Evolutionary conservation across 176 grass and related monocot species (phyloP), one percentile per base, ranked within the genome.

Genomic region (Oryza officinalis): DNA sequence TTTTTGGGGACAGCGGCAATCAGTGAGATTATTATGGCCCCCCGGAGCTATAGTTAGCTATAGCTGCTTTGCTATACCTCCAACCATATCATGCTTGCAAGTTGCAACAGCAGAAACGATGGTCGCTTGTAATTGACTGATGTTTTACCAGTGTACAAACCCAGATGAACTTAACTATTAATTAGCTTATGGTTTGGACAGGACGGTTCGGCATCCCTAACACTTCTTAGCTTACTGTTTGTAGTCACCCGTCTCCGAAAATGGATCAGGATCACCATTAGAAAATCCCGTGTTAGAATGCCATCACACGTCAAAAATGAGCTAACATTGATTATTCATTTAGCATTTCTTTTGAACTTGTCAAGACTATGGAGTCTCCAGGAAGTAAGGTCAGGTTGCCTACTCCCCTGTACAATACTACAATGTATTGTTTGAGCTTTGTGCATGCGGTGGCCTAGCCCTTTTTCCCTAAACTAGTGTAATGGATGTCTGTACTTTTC

Each of bases 1-100:
- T 75, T 65, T 64, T 77, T 17, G 17, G 67, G 38, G 72, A 63
- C 88, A 81, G 26, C 57, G 1, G 20, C 54, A 54, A 81, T 75
- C 35, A 57, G 77, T 65, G 77, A 47, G 65, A 85, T 81, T 47
- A 46, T 5, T 8, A 26, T 47, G 37, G 60, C 68, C 52, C 68
- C 52, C 46, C 31, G 63, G 37, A 13, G 69, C 49, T 50, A 11
- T 10, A 11, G 31, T 10, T 46, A 4, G 31, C 7, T n/a, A 40
- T 2, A 3, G 10, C 54, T 60, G 2, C 8, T 10, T 0, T 23
- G 20, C 1, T 18, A 14, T 2, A 7, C 13, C 45, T 4, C 13
- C 47, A 17, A 1, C 15, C 52, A 22, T 57, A 18, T 18, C 17
- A 5, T 20, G 49, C 49, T 54, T 54, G 47, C 47, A 18, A 50